Conservation (phyloP, 768 basidiomycete genomes). For the Hericium coralloides region DNA sequence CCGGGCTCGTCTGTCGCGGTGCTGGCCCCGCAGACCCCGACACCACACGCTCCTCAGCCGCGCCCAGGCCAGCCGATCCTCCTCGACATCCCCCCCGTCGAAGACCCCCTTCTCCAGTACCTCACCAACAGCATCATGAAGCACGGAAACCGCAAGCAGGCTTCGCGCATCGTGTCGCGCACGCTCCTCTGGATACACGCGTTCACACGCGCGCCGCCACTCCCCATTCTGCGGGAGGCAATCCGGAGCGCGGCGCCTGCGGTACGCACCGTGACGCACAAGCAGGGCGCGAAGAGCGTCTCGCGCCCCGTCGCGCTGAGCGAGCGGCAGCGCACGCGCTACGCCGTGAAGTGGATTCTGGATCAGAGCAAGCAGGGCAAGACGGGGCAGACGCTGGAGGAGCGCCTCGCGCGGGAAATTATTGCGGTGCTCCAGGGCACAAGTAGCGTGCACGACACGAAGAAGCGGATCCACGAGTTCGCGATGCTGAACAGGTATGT, state of each 20-base stretch:
- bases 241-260: conserved; percentile 62
- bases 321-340: conserved; percentile 70
- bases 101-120: conserved; percentile 67
- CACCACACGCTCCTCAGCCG: background rate
- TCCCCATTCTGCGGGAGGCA: conserved; percentile 73
- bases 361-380: conserved; percentile 43
- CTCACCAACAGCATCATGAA: conserved; percentile 53
- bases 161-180: conserved; percentile 44
- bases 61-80: conserved; percentile 2
- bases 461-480: conserved; percentile 51
- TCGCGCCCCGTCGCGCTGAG: conserved; percentile 62
- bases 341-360: conserved; percentile 66
- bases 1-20: too few relatives aligned
- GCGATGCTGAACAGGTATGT: conserved; percentile 76
- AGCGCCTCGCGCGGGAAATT: conserved; percentile 73
- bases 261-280: conserved; percentile 50
- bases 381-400: conserved; percentile 48
- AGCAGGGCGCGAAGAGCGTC: conserved; percentile 56
- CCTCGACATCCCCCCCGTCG: conserved; percentile 56
- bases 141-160: conserved; percentile 57
- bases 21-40: too few relatives aligned
- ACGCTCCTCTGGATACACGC: conserved; percentile 67
- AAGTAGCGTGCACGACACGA: conserved; percentile 48
- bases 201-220: conserved; percentile 66
- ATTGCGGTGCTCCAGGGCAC: conserved; percentile 60